Conservation (phyloP, 148 eudicot species). For the Mesembryanthemum crystallinum region DNA sequence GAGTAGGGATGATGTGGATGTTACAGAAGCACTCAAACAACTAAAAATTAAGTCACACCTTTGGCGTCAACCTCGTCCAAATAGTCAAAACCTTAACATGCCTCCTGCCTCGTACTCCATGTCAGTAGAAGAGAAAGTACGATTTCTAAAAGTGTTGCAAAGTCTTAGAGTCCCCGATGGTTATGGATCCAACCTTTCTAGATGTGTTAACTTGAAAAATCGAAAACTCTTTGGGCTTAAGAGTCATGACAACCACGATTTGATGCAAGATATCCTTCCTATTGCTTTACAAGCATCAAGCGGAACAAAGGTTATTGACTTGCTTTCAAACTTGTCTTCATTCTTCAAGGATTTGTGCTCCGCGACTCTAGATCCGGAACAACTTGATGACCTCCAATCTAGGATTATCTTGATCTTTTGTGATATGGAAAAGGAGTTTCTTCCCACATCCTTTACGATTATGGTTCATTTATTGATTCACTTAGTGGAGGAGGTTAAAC, state of each 20-base stretch:
- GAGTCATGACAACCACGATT: conserved; percentile 26
- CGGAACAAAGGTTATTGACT: not conserved
- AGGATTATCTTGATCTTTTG: not conserved
- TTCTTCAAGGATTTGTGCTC: conserved; percentile 12
- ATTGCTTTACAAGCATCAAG: conserved; percentile 18
- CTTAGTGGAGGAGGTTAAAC: conserved; percentile 3
- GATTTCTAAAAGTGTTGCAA: conserved; percentile 9
- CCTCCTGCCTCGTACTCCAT: conserved; percentile 21
- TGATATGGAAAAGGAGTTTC: not conserved
- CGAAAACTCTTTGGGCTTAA: conserved; percentile 12
- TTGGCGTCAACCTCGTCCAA: not conserved
- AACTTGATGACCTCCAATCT: not conserved
- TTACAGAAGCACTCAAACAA: conserved; percentile 8
- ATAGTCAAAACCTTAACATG: not conserved
- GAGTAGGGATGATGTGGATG: conserved; percentile 21
- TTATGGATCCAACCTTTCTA: conserved; percentile 22
- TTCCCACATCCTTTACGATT: conserved; percentile 9
- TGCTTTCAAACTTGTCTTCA: conserved; percentile 1
- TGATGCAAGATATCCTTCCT: conserved; percentile 28
- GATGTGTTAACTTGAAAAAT: conserved; percentile 18
- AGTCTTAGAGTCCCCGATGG: conserved; percentile 24
- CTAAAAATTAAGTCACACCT: conserved; percentile 10
- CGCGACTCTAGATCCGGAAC: not conserved
- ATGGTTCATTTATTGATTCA: conserved; percentile 14
- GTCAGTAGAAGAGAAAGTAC: conserved; percentile 14